These are phyloP conservation scores for Rhodomyrtus tomentosa DNA, from an alignment of 345 rosid genomes.

Conservation along the genomic window DNA sequence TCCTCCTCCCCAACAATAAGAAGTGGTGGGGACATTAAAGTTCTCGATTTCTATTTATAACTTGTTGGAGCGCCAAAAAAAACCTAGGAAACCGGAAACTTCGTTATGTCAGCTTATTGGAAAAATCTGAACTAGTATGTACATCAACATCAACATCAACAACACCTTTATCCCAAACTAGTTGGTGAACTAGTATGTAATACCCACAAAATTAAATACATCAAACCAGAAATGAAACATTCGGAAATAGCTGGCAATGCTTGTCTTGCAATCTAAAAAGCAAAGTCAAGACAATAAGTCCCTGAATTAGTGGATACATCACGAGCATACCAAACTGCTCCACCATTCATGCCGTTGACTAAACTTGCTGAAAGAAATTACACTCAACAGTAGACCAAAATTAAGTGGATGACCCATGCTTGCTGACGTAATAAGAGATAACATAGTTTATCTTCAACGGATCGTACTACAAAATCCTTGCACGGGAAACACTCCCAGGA, in stretches of 20 bases:
- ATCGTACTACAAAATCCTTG: neutral
- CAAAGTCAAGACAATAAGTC: neutral
- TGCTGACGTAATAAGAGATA: neutral
- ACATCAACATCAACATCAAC: too few species aligned
- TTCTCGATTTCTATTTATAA: neutral
- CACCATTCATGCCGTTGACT: neutral
- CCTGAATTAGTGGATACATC: neutral
- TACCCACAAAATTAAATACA: neutral
- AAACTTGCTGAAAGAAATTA: neutral
- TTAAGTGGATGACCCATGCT: neutral
- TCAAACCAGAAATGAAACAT: neutral
- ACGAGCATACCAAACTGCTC: neutral
- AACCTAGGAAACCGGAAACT: neutral
- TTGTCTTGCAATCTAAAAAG: neutral
- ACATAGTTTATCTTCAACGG: neutral
- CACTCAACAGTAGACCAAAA: neutral
- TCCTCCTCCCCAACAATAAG: conserved; percentile 38
- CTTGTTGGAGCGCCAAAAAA: neutral
- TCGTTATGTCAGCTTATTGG: neutral
- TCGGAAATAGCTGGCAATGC: neutral
- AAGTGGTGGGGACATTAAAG: conserved; percentile 47
- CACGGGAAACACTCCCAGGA: neutral
- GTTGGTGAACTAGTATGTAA: neutral
- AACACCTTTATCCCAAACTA: too few species aligned
- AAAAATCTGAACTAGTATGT: neutral